Percentiles rank a stretch among this genome's conserved stretches.
Conservation (phyloP, 441 rosid species). For the Breynia disticha region DNA sequence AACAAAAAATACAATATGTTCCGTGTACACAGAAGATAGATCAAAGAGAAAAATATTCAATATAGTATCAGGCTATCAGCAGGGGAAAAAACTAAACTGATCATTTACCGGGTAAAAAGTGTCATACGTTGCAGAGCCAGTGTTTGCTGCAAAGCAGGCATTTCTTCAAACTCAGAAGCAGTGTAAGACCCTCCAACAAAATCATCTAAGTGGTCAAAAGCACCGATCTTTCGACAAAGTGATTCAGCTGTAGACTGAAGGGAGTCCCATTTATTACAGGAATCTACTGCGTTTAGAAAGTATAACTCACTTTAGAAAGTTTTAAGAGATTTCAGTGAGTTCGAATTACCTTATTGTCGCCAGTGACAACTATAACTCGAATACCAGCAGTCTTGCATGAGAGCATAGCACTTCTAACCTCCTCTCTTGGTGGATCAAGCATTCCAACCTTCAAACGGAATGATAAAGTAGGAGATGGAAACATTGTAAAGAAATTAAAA, state of each 20-base stretch:
- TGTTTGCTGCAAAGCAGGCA: conserved; percentile 82
- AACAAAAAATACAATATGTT: background rate
- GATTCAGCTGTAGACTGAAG: conserved; percentile 97
- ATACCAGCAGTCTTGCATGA: conserved; percentile 98
- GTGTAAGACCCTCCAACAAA: conserved; percentile 76
- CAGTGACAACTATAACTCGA: conserved; percentile 98
- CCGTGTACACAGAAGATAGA: too few species aligned
- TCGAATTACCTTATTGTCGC: conserved; percentile 85
- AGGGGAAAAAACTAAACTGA: background rate
- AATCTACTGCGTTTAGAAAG: background rate
- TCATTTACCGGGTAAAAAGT: conserved; percentile 69
- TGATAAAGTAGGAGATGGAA: background rate
- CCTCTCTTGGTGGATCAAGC: conserved; percentile 99
- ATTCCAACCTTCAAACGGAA: conserved; percentile 71
- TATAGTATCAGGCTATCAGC: background rate
- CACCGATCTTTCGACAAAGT: conserved; percentile 88
- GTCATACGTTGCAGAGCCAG: conserved; percentile 83
- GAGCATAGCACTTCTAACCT: conserved; percentile 93
- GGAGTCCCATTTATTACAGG: conserved; percentile 20
- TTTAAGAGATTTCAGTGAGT: conserved; percentile 7
- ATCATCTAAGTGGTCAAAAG: conserved; percentile 84
- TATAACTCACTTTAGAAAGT: conserved; percentile 5
- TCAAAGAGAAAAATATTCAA: background rate
- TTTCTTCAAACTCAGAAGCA: conserved; percentile 92
- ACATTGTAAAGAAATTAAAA: conserved; percentile 1